phyloP scores from a whole-genome alignment of 768 basidiomycete genomes.

The Collybia nuda region DNA sequence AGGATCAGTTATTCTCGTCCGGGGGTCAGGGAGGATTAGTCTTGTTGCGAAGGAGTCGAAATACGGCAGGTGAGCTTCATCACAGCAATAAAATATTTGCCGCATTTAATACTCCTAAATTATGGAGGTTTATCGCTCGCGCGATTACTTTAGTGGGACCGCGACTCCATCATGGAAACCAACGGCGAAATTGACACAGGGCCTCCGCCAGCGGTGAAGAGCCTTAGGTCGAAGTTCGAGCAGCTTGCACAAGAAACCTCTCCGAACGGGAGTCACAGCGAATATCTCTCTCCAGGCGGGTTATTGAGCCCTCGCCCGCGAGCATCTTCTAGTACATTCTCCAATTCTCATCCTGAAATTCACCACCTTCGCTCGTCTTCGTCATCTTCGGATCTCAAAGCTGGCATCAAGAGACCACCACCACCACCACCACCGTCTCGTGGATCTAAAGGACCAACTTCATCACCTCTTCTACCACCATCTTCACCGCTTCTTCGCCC shows the following conservation, averaged over 20 bases:
- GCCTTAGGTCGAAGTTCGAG: conserved; percentile 70
- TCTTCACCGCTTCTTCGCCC: conserved; percentile 54
- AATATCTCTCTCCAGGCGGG: conserved; percentile 17
- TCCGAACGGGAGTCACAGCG: conserved; percentile 9
- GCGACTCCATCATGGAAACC: background rate
- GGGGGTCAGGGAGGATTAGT: too few species aligned
- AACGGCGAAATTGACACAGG: conserved; percentile 46
- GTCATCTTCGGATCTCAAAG: conserved; percentile 56
- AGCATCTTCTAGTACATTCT: conserved; percentile 31
- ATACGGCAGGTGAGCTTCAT: too few species aligned
- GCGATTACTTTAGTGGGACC: background rate
- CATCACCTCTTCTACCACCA: conserved; percentile 40
- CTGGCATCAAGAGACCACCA: conserved; percentile 46
- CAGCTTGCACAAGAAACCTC: conserved; percentile 44
- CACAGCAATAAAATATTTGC: too few species aligned
- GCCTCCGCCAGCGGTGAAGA: conserved; percentile 64
- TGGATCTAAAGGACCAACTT: conserved; percentile 27
- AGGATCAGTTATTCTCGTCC: too few species aligned
- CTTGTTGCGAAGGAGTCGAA: too few species aligned
- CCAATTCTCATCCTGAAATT: conserved; percentile 21
- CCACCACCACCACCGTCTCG: conserved; percentile 61
- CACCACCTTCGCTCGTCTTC: conserved; percentile 43
- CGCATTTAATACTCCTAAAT: too few species aligned
- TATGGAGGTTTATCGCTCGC: background rate
- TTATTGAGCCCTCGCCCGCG: conserved; percentile 41